Evolutionary conservation across 257 asterid genomes (phyloP).

Genomic region (Osmanthus fragrans): DNA sequence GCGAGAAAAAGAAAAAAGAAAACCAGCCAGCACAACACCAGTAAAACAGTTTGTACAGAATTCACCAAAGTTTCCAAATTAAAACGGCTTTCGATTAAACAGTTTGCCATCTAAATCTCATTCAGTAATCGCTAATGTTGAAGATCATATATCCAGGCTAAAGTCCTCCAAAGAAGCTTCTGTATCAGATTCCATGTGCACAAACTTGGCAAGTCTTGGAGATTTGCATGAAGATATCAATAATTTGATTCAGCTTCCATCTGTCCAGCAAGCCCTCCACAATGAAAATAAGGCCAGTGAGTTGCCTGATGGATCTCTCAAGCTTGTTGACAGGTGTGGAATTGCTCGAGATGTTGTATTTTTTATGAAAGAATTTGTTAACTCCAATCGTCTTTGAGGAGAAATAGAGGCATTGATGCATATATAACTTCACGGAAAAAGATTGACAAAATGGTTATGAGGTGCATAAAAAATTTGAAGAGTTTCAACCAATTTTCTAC

Average conservation of each 20-base stretch:
- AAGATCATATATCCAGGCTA: conserved; percentile 24
- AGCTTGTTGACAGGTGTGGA: conserved; percentile 27
- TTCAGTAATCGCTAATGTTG: conserved; percentile 18
- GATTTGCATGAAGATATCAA: conserved; percentile 25
- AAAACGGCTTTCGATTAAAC: conserved; percentile 16
- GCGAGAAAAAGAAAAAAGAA: too few species aligned
- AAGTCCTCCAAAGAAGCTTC: conserved; percentile 12
- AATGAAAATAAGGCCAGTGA: conserved; percentile 13
- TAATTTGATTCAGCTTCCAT: conserved; percentile 31
- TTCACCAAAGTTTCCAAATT: too few species aligned
- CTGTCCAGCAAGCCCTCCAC: conserved; percentile 19
- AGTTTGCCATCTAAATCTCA: conserved; percentile 32
- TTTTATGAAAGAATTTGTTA: conserved; percentile 25
- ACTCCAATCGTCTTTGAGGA: conserved; percentile 25
- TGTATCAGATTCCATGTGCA: conserved; percentile 9
- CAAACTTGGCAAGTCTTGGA: conserved; percentile 16
- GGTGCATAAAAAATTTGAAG: conserved; percentile 11
- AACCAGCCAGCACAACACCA: too few species aligned
- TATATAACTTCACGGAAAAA: conserved; percentile 24
- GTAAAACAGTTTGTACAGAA: too few species aligned
- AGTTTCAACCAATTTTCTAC: not conserved
- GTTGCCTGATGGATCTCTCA: conserved; percentile 29
- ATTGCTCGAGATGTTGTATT: conserved; percentile 20
- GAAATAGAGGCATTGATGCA: conserved; percentile 18
- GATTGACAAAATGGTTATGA: conserved; percentile 21